Base-by-base conservation (phyloP, 805 yeast genomes). In the Metschnikowia anglica region DNA sequence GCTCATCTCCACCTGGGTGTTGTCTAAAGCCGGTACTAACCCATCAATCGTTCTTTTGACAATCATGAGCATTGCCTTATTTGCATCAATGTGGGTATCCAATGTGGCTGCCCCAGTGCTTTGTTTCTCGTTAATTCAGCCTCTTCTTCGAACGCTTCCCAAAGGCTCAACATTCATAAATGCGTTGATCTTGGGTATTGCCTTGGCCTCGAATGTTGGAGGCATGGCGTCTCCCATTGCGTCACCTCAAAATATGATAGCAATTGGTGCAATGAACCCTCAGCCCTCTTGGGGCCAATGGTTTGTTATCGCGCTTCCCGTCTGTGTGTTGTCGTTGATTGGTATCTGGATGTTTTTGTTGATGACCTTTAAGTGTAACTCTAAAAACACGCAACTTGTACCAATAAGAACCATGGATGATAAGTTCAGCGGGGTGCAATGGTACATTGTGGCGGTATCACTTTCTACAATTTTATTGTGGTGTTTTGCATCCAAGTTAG, bases 161-260 rank as follows among this genome's bases (percentile, higher is more conserved):
- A 66, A 61, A 39, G 73, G 65, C 3, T 68, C 74, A 0, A 61
- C 52, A 18, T 71, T 69, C 52, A 63, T 60, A 18, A 65, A 67
- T 34, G 73, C 76, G 1, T 60, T 71, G 31, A 68, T 71, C 32
- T 57, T 71, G 42, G 76, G 76, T 10, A 73, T 76, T 43, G 80
- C 80, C 0, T 63, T 76, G 29, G 77, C 77, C 1, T 72, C 79
- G 2, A 76, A 76, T 52, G 55, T 74, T 20, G 81, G 76, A 6
- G 81, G 81, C 31, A 74, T 76, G 79, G 74, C 79, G 0, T 69
- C 76, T 10, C 81, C 81, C 5, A 76, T 76, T 49, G 70, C 80
- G 1, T 73, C 78, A 9, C 81, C 81, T 2, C 81, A 76, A 52
- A 76, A 76, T 42, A 74, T 76, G 65, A 68, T 76, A 43, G 80